A percentile compares a stretch with the other conserved stretches of the same genome.
phyloP scores from a whole-genome alignment of 768 basidiomycete species.

The Cubamyces lactineus region DNA sequence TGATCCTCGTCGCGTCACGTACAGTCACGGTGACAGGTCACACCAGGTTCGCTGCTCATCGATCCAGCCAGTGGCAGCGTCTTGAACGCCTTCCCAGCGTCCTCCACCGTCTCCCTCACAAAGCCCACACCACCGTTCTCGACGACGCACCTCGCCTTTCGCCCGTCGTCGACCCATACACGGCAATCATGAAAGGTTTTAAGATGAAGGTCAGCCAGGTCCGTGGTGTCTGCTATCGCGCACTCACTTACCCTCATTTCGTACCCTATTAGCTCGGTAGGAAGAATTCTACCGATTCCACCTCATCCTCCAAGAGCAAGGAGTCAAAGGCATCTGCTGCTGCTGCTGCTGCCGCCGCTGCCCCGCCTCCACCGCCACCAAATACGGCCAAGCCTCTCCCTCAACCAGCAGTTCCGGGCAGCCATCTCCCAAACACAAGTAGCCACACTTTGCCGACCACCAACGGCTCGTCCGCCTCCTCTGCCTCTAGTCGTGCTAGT shows the following conservation, averaged over 20 bases:
- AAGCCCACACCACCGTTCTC: constrained; percentile 8
- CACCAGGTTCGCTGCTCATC: constrained; percentile 40
- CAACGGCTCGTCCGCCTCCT: constrained; percentile 40
- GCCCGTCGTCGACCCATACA: background rate
- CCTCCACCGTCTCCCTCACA: constrained; percentile 20
- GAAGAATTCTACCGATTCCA: constrained; percentile 64
- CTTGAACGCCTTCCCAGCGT: constrained; percentile 21
- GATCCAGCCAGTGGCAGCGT: constrained; percentile 41
- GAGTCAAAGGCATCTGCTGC: constrained; percentile 53
- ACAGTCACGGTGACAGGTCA: constrained; percentile 33
- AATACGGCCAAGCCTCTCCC: constrained; percentile 70
- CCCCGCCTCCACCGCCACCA: constrained; percentile 63
- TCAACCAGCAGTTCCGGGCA: constrained; percentile 39
- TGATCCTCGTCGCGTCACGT: constrained; percentile 28
- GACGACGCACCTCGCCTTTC: constrained; percentile 5
- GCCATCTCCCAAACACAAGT: constrained; percentile 40
- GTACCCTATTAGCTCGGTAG: constrained; percentile 55
- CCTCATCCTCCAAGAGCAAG: constrained; percentile 68
- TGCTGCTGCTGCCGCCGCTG: constrained; percentile 42
- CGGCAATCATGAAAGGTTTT: constrained; percentile 70
- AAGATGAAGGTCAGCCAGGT: constrained; percentile 69
- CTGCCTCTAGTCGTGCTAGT: constrained; percentile 48
- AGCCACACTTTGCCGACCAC: constrained; percentile 45
- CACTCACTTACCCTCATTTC: constrained; percentile 23
- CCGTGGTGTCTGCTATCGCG: constrained; percentile 23